Percentiles rank a stretch among this genome's conserved stretches.
Evolutionary conservation across 805 yeast species (phyloP).

Genomic region (Jamesozyma lodderae): DNA sequence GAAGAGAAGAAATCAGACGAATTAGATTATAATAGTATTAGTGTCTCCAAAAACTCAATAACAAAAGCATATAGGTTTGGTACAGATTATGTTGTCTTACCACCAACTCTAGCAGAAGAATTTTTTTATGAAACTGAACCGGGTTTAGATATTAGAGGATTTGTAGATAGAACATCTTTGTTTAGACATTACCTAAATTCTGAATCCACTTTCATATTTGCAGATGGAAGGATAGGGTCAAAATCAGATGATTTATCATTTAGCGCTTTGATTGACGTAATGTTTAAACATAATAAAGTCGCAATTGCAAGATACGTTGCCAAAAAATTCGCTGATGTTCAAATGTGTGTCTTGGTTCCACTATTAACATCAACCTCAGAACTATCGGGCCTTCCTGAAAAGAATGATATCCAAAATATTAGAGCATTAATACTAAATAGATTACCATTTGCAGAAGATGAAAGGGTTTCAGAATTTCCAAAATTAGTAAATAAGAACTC

Average conservation of each 20-base stretch:
- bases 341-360: conserved; percentile 50
- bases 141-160: conserved; percentile 59
- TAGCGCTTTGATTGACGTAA: conserved; percentile 42
- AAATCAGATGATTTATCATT: conserved; percentile 36
- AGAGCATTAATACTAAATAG: conserved; percentile 42
- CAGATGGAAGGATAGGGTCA: conserved; percentile 26
- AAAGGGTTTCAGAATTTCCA: conserved; percentile 48
- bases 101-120: conserved; percentile 37
- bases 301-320: conserved; percentile 60
- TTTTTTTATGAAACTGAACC: conserved; percentile 35
- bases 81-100: conserved; percentile 44
- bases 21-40: conserved; percentile 17
- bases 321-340: conserved; percentile 39
- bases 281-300: conserved; percentile 39
- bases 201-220: conserved; percentile 50
- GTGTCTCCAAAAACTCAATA: conserved; percentile 31
- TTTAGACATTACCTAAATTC: conserved; percentile 54
- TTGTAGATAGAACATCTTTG: conserved; percentile 37
- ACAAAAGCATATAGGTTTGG: conserved; percentile 65
- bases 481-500: conserved; percentile 31
- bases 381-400: background rate
- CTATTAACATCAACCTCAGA: conserved; percentile 9
- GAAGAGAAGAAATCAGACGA: conserved; percentile 10
- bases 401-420: conserved; percentile 12
- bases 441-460: conserved; percentile 72